Evolutionary conservation across 129 eudicot genomes (phyloP), one percentile per base, ranked within the genome.

Genomic region (Helianthus tuberosus): DNA sequence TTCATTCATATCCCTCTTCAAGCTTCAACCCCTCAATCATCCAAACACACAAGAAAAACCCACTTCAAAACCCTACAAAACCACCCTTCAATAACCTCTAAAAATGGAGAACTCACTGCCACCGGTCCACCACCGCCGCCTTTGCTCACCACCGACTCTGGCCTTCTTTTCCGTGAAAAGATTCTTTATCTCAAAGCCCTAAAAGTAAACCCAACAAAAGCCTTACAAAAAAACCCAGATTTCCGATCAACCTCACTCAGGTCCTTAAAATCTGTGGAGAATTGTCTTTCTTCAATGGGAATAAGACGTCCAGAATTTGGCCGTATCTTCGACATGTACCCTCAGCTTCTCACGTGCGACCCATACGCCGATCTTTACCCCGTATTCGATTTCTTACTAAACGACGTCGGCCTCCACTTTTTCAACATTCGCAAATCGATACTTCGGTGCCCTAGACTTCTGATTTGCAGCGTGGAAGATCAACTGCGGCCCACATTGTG

Each of bases 291-390:
- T 11, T 86, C 96, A 8, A 76, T 90, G 81, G 99, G 99, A 53
- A 68, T 94, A 23, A 68, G 80, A 14, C 89, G 81, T 13, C 68
- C 91, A 10, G 83, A 86, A 76, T 64, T 86, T 52, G 91, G 96
- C 39, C 91, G 96, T 4, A 88, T 94, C 52, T 80, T 90, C 52
- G 91, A 91, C 66, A 88, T 90, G 89, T 73, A 58, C 60, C 97
- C 97, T 1, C 84, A 75, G 81, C 93, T 94, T 52, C 86, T 94
- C 75, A 75, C 96, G 32, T 76, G 75, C 48, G 96, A 90, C 59
- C 97, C 99, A 4, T 73, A 94, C 77, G 10, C 36, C n/a, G 81
- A 85, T 49, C 82, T 94, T 23, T 91, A 90, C 84, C 97, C 97
- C 0, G 62, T 93, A 11, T 80, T 90, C 74, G 96, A 84, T 50